A percentile compares a stretch with the other conserved stretches of the same genome.
These are phyloP conservation scores for Leptographium lundbergii DNA, from an alignment of 2,329 filamentous ascomycete genomes.

Conservation along the genomic window DNA sequence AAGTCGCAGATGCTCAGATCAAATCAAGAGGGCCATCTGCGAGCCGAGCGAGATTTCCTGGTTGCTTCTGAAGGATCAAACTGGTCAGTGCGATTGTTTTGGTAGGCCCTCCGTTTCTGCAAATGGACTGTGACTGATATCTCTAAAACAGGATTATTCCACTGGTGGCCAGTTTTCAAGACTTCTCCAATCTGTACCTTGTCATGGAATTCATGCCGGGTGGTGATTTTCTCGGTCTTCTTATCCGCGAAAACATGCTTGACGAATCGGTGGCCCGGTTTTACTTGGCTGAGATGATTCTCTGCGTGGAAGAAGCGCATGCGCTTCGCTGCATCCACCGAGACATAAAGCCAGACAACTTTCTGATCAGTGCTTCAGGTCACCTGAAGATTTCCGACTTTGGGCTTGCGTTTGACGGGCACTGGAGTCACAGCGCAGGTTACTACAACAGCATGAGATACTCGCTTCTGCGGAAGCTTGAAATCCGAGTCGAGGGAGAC, in stretches of 20 bases:
- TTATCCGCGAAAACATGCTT: slow-evolving; percentile 76
- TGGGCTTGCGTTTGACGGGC: slow-evolving; percentile 85
- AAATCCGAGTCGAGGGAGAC: slow-evolving; percentile 63
- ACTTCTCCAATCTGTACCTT: slow-evolving; percentile 70
- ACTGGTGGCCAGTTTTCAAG: slow-evolving; percentile 79
- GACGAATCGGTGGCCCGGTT: slow-evolving; percentile 68
- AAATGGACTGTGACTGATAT: not conserved
- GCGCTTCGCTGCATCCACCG: slow-evolving; percentile 82
- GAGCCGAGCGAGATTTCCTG: slow-evolving; percentile 84
- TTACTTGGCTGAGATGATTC: slow-evolving; percentile 91
- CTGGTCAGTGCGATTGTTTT: slow-evolving; percentile 38
- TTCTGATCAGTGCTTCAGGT: slow-evolving; percentile 75
- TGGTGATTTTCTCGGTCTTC: slow-evolving; percentile 78
- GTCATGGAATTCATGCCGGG: slow-evolving; percentile 99
- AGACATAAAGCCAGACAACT: slow-evolving; percentile 96
- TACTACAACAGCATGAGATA: slow-evolving; percentile 82
- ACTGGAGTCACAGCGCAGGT: slow-evolving; percentile 81
- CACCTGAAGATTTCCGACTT: slow-evolving; percentile 96
- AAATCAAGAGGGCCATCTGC: slow-evolving; percentile 82
- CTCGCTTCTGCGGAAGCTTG: slow-evolving; percentile 62
- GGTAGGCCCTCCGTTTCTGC: not conserved
- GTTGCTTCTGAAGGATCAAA: slow-evolving; percentile 76
- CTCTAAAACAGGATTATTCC: slow-evolving; percentile 57
- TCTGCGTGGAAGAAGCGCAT: slow-evolving; percentile 89
- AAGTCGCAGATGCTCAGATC: slow-evolving; percentile 89